Percentiles rank a stretch among this genome's conserved stretches.
phyloP scores from a whole-genome alignment of 257 asterid species.

The Capsicum chinense region DNA sequence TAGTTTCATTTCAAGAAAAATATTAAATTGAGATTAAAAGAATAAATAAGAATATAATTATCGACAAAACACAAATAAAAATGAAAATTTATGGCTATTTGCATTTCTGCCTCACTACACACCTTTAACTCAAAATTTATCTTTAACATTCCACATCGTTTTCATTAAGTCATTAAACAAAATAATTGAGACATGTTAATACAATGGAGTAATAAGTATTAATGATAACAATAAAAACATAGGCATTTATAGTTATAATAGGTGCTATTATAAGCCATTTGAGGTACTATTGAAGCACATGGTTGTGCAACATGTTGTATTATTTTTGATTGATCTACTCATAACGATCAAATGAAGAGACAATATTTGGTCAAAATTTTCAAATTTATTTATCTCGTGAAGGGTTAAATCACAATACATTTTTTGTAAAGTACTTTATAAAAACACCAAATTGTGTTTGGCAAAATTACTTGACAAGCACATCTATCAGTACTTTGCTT shows the following conservation, averaged over 20 bases:
- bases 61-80: no score
- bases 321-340: not conserved
- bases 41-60: no score
- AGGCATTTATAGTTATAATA: not conserved
- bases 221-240: not conserved
- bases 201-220: not conserved
- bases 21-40: no score
- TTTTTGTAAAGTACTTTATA: not conserved
- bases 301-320: constrained; percentile 23
- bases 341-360: not conserved
- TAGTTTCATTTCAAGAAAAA: no score
- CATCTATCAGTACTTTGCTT: not conserved
- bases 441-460: not conserved
- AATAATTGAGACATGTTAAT: constrained; percentile 13
- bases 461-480: not conserved
- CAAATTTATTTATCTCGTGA: not conserved
- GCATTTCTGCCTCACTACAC: no score
- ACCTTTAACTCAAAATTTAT: not conserved
- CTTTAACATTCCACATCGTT: not conserved
- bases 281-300: constrained; percentile 14
- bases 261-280: not conserved
- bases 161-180: not conserved
- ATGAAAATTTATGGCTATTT: no score
- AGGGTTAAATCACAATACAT: not conserved
- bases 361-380: not conserved